These are phyloP conservation scores for Colletotrichum nymphaeae DNA, from an alignment of 2,329 filamentous ascomycete species.

Conservation along the genomic window DNA sequence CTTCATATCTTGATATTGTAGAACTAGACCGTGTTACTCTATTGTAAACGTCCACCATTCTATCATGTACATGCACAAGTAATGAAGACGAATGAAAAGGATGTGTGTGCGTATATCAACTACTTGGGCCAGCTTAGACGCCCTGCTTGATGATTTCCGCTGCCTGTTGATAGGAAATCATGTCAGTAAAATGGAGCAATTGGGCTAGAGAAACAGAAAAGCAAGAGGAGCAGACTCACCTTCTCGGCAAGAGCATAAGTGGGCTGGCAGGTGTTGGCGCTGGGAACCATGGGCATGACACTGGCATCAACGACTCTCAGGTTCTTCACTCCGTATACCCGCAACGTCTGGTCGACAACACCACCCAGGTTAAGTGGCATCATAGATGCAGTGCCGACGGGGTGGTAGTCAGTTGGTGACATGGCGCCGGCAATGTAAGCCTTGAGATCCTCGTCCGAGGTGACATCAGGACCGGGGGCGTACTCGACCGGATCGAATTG, in stretches of 20 bases:
- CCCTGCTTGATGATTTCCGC: conserved; percentile 24
- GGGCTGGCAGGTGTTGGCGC: conserved; percentile 46
- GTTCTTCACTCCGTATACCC: conserved; percentile 44
- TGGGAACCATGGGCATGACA: conserved; percentile 43
- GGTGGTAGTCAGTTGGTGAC: conserved; percentile 51
- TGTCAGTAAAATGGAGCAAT: background rate
- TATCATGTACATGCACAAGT: no score
- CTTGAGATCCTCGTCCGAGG: conserved; percentile 47
- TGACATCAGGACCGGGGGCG: conserved; percentile 44
- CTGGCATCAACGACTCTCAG: conserved; percentile 45
- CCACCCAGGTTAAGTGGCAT: conserved; percentile 52
- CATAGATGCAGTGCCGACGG: conserved; percentile 61
- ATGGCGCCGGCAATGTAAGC: conserved; percentile 35
- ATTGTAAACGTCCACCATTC: no score
- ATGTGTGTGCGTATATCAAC: no score
- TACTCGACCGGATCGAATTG: conserved; percentile 46
- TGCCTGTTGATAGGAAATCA: background rate
- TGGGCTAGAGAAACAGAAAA: no score
- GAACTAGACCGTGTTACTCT: no score
- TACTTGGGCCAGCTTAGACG: background rate
- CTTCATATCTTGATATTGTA: no score
- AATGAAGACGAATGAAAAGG: no score
- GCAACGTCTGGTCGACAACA: conserved; percentile 44
- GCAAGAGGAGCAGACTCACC: conserved; percentile 18
- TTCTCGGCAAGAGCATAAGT: conserved; percentile 51